phyloP scores from a whole-genome alignment of 192 early-diverging fungal species.

The Oehlia diaphana region DNA sequence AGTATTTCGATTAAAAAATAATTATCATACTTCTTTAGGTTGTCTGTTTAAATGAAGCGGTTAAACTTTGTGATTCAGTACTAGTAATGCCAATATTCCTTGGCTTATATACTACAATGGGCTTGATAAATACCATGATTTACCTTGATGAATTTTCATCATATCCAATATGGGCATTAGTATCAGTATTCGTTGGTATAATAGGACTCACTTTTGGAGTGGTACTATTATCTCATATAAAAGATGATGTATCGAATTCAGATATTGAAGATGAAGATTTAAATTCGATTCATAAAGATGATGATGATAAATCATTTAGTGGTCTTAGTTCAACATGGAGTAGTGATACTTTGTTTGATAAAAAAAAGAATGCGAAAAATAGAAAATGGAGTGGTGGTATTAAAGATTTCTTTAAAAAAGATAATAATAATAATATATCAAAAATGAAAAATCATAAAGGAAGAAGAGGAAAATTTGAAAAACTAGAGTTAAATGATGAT shows the following conservation, averaged over 20 bases:
- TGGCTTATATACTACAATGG: conserved; percentile 55
- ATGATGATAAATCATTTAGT: neutral
- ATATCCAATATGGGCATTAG: conserved; percentile 50
- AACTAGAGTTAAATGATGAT: neutral
- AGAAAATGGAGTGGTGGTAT: neutral
- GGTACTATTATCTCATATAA: conserved; percentile 45
- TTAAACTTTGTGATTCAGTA: conserved; percentile 56
- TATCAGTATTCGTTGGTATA: conserved; percentile 53
- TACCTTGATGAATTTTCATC: conserved; percentile 53
- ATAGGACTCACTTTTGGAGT: conserved; percentile 51
- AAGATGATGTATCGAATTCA: conserved; percentile 21
- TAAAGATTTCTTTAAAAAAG: neutral
- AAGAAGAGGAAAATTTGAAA: neutral
- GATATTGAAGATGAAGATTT: neutral
- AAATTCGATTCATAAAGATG: neutral
- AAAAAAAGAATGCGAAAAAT: neutral
- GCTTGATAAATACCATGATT: conserved; percentile 58
- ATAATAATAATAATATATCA: neutral
- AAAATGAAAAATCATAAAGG: neutral
- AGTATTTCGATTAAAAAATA: neutral
- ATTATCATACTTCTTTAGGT: conserved; percentile 37
- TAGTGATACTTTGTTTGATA: neutral
- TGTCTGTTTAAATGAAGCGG: conserved; percentile 55
- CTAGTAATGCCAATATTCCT: conserved; percentile 60
- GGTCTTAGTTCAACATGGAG: neutral